Evolutionary conservation across 1,139 yeast genomes (phyloP).

Genomic region (Wickerhamomyces sp.): DNA sequence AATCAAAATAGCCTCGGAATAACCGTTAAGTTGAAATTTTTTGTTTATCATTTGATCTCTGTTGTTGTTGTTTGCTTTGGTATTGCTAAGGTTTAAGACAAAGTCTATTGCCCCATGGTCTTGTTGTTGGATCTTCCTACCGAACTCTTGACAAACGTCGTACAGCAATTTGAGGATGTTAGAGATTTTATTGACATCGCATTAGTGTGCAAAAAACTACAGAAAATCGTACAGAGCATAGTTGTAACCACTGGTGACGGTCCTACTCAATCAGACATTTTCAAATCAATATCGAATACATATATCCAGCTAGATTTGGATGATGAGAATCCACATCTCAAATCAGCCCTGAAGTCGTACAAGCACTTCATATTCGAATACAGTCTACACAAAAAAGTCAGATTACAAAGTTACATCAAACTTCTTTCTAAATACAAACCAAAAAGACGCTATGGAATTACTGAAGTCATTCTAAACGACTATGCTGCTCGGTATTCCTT

Average conservation of each 20-base stretch:
- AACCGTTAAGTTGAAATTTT: too few relatives aligned
- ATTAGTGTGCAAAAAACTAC: slow-evolving; percentile 3
- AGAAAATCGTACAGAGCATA: slow-evolving; percentile 1
- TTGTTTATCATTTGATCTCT: too few relatives aligned
- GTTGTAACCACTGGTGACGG: slow-evolving; percentile 6
- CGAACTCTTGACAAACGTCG: background rate
- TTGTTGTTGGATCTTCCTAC: slow-evolving; percentile 1
- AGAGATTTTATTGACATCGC: slow-evolving; percentile 3
- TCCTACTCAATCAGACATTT: slow-evolving; percentile 1
- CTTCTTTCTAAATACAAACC: background rate
- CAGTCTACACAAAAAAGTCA: background rate
- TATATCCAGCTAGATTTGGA: slow-evolving; percentile 3
- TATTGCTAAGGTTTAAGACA: too few relatives aligned
- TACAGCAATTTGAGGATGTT: slow-evolving; percentile 2
- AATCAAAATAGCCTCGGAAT: too few relatives aligned
- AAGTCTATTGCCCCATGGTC: background rate
- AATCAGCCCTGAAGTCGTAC: background rate
- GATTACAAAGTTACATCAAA: slow-evolving; percentile 1
- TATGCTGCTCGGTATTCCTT: slow-evolving; percentile 5
- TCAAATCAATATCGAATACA: slow-evolving; percentile 2
- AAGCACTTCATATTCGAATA: slow-evolving; percentile 7
- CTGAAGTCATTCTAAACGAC: slow-evolving; percentile 3
- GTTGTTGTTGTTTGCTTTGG: background rate
- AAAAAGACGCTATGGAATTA: background rate
- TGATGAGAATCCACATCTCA: slow-evolving; percentile 1